phyloP scores from a whole-genome alignment of 768 basidiomycete species.

The Rhodotorula kratochvilovae region DNA sequence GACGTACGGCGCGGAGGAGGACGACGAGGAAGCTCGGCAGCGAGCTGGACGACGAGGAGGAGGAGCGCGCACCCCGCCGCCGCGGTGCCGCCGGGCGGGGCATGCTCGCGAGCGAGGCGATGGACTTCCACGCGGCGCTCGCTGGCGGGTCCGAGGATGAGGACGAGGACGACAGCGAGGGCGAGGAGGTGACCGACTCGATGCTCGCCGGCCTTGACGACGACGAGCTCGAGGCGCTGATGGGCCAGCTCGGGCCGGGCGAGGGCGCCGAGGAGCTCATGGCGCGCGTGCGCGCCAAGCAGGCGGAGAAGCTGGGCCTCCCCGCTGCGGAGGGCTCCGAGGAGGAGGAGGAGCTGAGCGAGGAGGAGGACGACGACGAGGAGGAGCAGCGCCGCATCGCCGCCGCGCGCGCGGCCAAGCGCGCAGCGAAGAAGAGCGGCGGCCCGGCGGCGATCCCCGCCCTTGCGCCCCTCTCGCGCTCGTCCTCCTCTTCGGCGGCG shows the following conservation, averaged over 20 bases:
- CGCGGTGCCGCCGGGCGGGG: neutral
- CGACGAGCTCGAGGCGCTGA: conserved; percentile 58
- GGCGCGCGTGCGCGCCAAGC: conserved; percentile 34
- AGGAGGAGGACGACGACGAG: conserved; percentile 50
- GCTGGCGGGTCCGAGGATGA: conserved; percentile 40
- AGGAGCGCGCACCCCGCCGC: conserved; percentile 26
- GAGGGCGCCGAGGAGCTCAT: conserved; percentile 36
- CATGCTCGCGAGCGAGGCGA: conserved; percentile 40
- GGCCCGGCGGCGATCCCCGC: conserved; percentile 49
- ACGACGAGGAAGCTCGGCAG: conserved; percentile 46
- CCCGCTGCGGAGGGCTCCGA: conserved; percentile 25
- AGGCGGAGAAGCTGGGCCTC: conserved; percentile 32
- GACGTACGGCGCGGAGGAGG: conserved; percentile 48
- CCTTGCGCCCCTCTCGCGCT: conserved; percentile 24
- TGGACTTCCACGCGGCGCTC: conserved; percentile 38
- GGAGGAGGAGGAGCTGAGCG: conserved; percentile 30
- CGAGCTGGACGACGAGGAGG: conserved; percentile 49
- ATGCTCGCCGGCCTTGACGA: conserved; percentile 47
- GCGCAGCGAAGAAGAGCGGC: conserved; percentile 69
- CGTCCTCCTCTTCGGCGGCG: conserved; percentile 23
- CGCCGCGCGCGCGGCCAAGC: neutral
- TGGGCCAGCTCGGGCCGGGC: conserved; percentile 54
- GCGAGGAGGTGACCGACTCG: conserved; percentile 47
- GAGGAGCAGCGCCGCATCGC: conserved; percentile 50
- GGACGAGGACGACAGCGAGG: conserved; percentile 51